Evolutionary conservation across 768 basidiomycete species (phyloP).

Genomic region (Plicaturopsis crispa): DNA sequence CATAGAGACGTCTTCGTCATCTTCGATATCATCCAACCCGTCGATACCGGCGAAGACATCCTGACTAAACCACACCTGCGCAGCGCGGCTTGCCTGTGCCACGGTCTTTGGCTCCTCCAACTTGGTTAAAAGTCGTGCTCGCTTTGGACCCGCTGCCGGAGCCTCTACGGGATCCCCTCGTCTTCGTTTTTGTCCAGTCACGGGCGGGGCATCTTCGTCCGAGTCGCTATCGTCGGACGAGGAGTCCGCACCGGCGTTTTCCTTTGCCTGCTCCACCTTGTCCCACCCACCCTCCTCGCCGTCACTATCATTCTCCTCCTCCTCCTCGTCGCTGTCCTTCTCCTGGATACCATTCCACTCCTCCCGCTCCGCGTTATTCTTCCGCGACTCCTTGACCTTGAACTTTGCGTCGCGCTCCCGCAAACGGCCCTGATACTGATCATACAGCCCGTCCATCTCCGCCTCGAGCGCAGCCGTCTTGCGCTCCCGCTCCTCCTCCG

Average conservation of each 20-base stretch:
- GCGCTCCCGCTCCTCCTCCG: constrained; percentile 64
- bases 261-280: constrained; percentile 48
- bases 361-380: constrained; percentile 65
- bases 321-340: constrained; percentile 28
- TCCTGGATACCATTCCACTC: constrained; percentile 76
- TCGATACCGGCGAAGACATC: constrained; percentile 71
- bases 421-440: constrained; percentile 74
- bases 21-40: constrained; percentile 31
- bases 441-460: constrained; percentile 87
- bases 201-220: constrained; percentile 17
- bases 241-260: constrained; percentile 29
- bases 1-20: constrained; percentile 18
- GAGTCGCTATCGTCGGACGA: constrained; percentile 45
- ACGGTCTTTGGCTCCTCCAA: constrained; percentile 29
- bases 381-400: constrained; percentile 72
- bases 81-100: constrained; percentile 38
- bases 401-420: constrained; percentile 83
- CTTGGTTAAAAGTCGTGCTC: constrained; percentile 42
- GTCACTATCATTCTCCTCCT: constrained; percentile 24
- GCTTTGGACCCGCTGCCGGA: constrained; percentile 34
- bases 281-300: constrained; percentile 65
- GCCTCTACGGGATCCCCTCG: constrained; percentile 14
- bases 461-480: constrained; percentile 63
- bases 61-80: constrained; percentile 95
- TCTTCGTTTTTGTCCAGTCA: constrained; percentile 33